Evolutionary conservation across 352 stramenopile genomes (phyloP).

Genomic region (Globisporangium irregulare): DNA sequence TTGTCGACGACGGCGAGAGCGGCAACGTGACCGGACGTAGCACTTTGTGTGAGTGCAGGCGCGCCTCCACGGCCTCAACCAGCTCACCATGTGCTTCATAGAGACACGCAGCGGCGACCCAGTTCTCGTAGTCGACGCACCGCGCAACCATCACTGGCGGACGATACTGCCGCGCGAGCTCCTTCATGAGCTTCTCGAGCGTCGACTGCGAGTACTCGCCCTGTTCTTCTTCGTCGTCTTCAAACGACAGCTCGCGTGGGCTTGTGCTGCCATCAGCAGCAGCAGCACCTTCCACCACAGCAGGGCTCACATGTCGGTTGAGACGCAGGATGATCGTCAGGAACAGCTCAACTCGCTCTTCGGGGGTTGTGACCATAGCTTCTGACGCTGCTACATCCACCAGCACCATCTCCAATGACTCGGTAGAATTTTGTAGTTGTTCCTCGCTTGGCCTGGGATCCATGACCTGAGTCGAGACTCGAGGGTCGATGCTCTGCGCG

Average conservation of each 20-base stretch:
- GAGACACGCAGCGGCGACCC: slow-evolving; percentile 67
- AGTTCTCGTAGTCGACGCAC: slow-evolving; percentile 83
- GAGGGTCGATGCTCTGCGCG: slow-evolving; percentile 44
- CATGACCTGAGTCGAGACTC: neutral
- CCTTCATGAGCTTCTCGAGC: slow-evolving; percentile 54
- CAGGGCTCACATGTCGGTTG: slow-evolving; percentile 25
- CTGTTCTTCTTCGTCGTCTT: slow-evolving; percentile 8
- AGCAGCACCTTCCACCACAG: neutral
- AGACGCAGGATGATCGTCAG: slow-evolving; percentile 64
- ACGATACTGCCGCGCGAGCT: slow-evolving; percentile 63
- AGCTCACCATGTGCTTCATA: slow-evolving; percentile 80
- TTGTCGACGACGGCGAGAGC: neutral
- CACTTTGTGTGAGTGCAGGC: slow-evolving; percentile 63
- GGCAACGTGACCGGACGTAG: slow-evolving; percentile 14
- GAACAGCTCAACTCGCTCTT: slow-evolving; percentile 77
- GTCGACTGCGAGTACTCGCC: slow-evolving; percentile 40
- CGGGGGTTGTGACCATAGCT: slow-evolving; percentile 27
- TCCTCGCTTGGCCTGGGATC: neutral
- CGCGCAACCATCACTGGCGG: slow-evolving; percentile 73
- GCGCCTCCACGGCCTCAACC: slow-evolving; percentile 82
- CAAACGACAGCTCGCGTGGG: neutral
- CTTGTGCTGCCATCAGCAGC: neutral
- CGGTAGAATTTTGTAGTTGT: neutral
- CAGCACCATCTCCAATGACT: neutral
- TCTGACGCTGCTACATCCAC: slow-evolving; percentile 48